These are phyloP conservation scores for Triticum timopheevii DNA, from an alignment of 176 grass and related monocot genomes.

Conservation along the genomic window DNA sequence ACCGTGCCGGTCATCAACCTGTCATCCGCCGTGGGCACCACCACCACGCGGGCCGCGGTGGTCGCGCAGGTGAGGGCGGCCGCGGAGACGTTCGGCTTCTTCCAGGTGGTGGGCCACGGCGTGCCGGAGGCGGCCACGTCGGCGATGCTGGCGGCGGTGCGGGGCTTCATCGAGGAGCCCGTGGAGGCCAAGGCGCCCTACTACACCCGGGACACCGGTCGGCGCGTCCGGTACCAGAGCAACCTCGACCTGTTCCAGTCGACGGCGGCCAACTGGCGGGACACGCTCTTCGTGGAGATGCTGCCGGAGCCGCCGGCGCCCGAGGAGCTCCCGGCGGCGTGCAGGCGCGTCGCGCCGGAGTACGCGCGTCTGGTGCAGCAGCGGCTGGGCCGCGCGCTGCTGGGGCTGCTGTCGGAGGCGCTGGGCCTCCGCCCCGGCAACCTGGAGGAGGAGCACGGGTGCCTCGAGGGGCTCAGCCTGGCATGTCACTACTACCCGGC, in stretches of 20 bases:
- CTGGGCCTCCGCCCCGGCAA: not conserved
- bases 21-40: not conserved
- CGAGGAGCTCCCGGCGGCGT: not conserved
- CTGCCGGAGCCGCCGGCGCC: not conserved
- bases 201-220: not conserved
- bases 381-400: not conserved
- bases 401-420: not conserved
- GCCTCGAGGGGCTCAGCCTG: not conserved
- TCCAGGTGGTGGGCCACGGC: constrained; percentile 8
- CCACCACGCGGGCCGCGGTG: not conserved
- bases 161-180: not conserved
- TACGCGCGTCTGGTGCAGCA: not conserved
- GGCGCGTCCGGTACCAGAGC: not conserved
- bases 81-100: not conserved
- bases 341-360: not conserved
- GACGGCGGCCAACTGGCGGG: not conserved
- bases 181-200: not conserved
- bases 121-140: not conserved
- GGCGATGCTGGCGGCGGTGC: not conserved
- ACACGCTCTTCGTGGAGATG: constrained; percentile 8
- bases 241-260: constrained; percentile 18
- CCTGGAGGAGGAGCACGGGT: not conserved
- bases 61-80: not conserved
- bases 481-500: not conserved
- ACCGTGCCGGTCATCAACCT: constrained; percentile 13